Conservation (phyloP, 2,329 filamentous ascomycete genomes). For the Neoascochyta sp. region DNA sequence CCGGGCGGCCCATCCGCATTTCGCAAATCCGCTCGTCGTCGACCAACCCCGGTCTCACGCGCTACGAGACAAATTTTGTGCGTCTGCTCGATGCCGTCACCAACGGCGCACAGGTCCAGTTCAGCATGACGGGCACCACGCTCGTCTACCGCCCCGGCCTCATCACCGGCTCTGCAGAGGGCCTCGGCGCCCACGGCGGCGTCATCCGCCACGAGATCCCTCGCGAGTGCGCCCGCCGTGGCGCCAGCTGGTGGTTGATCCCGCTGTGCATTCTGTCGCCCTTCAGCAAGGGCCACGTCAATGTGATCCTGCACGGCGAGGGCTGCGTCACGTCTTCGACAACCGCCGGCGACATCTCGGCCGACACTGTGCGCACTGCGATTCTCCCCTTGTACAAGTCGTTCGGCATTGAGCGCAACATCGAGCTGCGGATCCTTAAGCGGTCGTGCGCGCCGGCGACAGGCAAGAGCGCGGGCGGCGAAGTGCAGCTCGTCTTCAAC, state of each 20-base stretch:
- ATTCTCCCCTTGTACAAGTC: conserved; percentile 84
- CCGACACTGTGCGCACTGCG: conserved; percentile 90
- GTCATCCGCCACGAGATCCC: conserved; percentile 79
- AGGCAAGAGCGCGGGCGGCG: conserved; percentile 77
- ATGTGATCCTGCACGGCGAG: conserved; percentile 82
- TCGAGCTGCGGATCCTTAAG: conserved; percentile 78
- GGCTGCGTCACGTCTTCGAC: conserved; percentile 91
- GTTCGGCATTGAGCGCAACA: conserved; percentile 82
- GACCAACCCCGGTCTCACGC: conserved; percentile 81
- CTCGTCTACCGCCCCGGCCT: conserved; percentile 88
- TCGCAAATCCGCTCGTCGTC: conserved; percentile 89
- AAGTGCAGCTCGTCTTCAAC: conserved; percentile 90
- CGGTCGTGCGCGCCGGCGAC: conserved; percentile 66
- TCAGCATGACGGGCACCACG: conserved; percentile 92
- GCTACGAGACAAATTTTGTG: conserved; percentile 92
- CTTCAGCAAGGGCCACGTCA: conserved; percentile 87
- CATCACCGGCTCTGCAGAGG: conserved; percentile 79
- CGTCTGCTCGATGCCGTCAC: conserved; percentile 91
- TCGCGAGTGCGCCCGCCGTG: conserved; percentile 69
- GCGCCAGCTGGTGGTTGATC: conserved; percentile 87
- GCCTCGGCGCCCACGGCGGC: conserved; percentile 67
- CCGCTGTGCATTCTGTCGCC: conserved; percentile 87
- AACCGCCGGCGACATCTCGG: conserved; percentile 77
- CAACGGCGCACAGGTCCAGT: conserved; percentile 91
- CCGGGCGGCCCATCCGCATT: conserved; percentile 83